Base-by-base conservation (phyloP, 805 yeast species). In the Suhomyces emberorum region DNA sequence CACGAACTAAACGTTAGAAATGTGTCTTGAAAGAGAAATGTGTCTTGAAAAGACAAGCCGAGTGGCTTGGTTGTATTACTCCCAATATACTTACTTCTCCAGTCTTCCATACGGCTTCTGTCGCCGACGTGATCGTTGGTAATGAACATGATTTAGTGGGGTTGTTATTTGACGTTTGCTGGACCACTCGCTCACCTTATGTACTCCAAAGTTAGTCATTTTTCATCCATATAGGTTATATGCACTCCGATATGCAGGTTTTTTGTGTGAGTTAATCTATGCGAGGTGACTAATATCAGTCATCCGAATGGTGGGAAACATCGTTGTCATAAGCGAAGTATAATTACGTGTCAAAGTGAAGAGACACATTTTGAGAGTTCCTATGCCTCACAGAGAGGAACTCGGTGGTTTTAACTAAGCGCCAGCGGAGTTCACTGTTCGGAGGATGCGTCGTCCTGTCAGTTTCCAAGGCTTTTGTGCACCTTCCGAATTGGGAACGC, bases 121-220 rank as follows among this genome's bases (percentile, higher is more conserved):
- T 88, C 95, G 37, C 96, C 97, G 36, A 81, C 72, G 60, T 86
- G 75, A 21, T 82, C 83, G 72, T 88, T 88, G 54, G 82, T 76
- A 55, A 86, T 80, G 74, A 86, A 88, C 96, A 88, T 88, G 3
- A n/a, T n/a, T n/a, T n/a, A n/a, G n/a, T n/a, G n/a, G 12, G 12
- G 12, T 23, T 23, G 26, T n/a, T 23, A 23, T 5, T 23, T 11
- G 7, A 14, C 26, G n/a, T 23, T 23, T 9, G 12, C 5, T 7
- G 26, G 26, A 7, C 14, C 7, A 5, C 5, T 5, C 12, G 8
- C 14, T 14, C 26, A 9, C 6, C 26, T 23, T 23, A 23, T 7
- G 26, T 23, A 23, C 12, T 10, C n/a, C 8, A 14, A 23, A 23
- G 26, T 23, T 23, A 23, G 26, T 23, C 26, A 23, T 23, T 23